Percentiles rank a stretch among this genome's conserved stretches.
phyloP scores from a whole-genome alignment of 768 basidiomycete genomes.

The Tylopilus vinaceipallidus region DNA sequence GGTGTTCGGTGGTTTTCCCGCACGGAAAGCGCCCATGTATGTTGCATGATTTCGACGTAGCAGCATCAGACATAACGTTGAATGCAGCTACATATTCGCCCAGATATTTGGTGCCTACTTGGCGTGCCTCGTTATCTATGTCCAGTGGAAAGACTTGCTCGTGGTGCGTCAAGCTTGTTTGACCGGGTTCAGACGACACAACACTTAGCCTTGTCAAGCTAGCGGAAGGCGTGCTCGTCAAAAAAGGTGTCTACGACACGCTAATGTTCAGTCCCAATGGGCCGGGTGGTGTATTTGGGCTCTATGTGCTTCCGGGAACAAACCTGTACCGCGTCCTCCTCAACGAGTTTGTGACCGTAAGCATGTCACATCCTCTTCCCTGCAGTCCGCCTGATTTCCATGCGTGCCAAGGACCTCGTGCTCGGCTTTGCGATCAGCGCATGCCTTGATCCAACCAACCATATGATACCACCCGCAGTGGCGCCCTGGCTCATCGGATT shows the following conservation, averaged over 20 bases:
- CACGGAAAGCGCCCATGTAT: conserved; percentile 49
- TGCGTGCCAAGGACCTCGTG: conserved; percentile 14
- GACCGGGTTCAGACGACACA: conserved; percentile 32
- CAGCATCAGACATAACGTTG: conserved; percentile 5
- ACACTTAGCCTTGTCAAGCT: conserved; percentile 5
- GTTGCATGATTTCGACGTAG: conserved; percentile 11
- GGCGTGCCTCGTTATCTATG: conserved; percentile 58
- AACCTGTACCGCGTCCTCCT: conserved; percentile 35
- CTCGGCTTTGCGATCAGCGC: conserved; percentile 24
- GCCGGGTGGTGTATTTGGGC: conserved; percentile 38
- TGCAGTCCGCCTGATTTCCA: neutral
- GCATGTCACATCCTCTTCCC: neutral
- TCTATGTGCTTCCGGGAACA: conserved; percentile 34
- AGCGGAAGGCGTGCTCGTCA: conserved; percentile 31
- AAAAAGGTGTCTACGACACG: conserved; percentile 27
- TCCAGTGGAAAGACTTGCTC: conserved; percentile 57
- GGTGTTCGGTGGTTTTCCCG: conserved; percentile 55
- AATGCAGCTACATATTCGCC: conserved; percentile 57
- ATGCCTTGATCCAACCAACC: conserved; percentile 50
- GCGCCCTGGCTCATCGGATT: conserved; percentile 54
- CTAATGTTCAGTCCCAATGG: conserved; percentile 37
- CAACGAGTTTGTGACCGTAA: conserved; percentile 40
- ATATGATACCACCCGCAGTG: conserved; percentile 49
- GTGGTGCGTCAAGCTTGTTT: conserved; percentile 43
- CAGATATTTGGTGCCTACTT: conserved; percentile 67